Evolutionary conservation across 140 eudicot species (phyloP), one percentile per base, ranked within the genome.

Genomic region (Ambrosia hybrid): DNA sequence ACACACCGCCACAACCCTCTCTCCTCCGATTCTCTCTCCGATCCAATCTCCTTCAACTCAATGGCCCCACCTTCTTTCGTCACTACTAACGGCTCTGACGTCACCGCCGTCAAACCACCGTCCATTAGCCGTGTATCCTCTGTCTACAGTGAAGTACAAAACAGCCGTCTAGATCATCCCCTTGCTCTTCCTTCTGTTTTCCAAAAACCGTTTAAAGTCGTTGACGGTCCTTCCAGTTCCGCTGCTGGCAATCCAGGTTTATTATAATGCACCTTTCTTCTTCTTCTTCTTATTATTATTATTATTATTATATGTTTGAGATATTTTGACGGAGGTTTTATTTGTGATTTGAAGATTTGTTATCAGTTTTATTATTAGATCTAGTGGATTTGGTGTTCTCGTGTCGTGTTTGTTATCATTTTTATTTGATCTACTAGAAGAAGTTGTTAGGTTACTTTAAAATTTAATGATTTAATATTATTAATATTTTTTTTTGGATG

Each of bases 101-200:
- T 38, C 4, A 5, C 79, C 77, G 77, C 67, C 77, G 78, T 51
- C 2, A 77, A 81, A 58, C 2, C 87, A 11, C 82, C 86, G 38
- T 57, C 55, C 1, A 72, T 81, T 41, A 90, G 89, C 69, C 95
- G 96, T 26, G 75, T 75, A 12, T 76, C 92, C 0, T 79, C 96
- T 4, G 92, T 88, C 9, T 91, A 91, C 81, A 91, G 97, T 30
- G 97, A 88, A 74, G 87, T 91, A 13, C 97, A 91, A 75, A 85
- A 84, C 78, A 91, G 97, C 86, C 96, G 97, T 26, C 89, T 91
- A 15, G 96, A 84, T 48, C 88, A 88, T 64, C 80, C 95, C 21
- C 92, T 91, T 52, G 85, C 89, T 49, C 71, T 91, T 3, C 97
- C 97, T 0, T 76, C 85, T 15, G 96, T 88, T 51, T 82, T 87